Evolutionary conservation across 1,284 basidiomycete species (phyloP).

Genomic region (Apiotrichum veenhuisii): DNA sequence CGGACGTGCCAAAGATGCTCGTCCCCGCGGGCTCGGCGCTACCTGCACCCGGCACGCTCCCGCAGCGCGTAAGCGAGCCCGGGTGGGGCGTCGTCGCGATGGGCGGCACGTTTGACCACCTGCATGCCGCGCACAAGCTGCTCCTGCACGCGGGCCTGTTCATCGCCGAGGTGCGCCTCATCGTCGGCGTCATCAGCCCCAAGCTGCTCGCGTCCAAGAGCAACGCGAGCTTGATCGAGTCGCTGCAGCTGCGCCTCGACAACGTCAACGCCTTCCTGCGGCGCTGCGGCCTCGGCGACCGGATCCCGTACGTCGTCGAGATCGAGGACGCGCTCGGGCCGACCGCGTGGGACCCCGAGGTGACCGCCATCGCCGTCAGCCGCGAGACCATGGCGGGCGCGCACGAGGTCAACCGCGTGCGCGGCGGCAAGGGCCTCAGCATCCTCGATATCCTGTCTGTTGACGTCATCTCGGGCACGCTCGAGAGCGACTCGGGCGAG

Average conservation of each 20-base stretch:
- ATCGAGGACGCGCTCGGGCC: conserved; percentile 83
- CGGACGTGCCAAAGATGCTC: neutral
- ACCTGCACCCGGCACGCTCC: neutral
- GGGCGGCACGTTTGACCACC: conserved; percentile 91
- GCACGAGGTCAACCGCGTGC: conserved; percentile 43
- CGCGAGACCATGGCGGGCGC: conserved; percentile 77
- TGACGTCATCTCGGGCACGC: conserved; percentile 72
- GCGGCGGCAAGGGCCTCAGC: conserved; percentile 52
- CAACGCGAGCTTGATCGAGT: conserved; percentile 66
- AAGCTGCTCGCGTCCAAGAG: conserved; percentile 69
- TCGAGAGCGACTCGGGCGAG: conserved; percentile 9
- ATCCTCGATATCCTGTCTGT: conserved; percentile 69
- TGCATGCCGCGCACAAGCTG: conserved; percentile 97
- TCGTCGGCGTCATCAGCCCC: conserved; percentile 81
- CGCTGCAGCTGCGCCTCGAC: conserved; percentile 58
- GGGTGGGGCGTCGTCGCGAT: conserved; percentile 50
- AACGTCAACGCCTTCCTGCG: conserved; percentile 62
- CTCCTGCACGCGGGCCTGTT: conserved; percentile 86
- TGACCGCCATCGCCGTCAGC: conserved; percentile 82
- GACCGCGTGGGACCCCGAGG: conserved; percentile 73
- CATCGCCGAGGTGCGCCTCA: conserved; percentile 71
- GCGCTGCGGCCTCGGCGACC: conserved; percentile 15
- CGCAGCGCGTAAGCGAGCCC: neutral
- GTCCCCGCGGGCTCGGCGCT: neutral
- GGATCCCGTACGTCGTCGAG: conserved; percentile 57